Evolutionary conservation across 805 yeast species (phyloP).

Genomic region (Brettanomyces anomalus): DNA sequence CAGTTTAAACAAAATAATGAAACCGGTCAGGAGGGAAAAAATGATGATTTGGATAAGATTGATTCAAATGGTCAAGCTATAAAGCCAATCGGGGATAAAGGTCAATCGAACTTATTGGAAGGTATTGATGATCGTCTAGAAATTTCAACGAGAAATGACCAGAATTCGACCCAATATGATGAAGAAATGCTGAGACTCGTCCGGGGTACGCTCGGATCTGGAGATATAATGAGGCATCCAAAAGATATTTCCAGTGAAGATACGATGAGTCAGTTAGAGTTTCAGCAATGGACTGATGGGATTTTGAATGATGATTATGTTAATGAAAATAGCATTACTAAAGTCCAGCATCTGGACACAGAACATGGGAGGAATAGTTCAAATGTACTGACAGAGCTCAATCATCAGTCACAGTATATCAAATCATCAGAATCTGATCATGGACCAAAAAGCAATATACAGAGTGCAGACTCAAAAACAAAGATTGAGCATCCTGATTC

Average conservation of each 20-base stretch:
- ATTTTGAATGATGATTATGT: conserved; percentile 36
- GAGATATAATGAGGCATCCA: conserved; percentile 10
- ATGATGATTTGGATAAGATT: too few relatives aligned
- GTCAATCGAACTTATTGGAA: too few relatives aligned
- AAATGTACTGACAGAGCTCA: background rate
- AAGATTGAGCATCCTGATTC: too few relatives aligned
- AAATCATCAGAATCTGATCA: too few relatives aligned
- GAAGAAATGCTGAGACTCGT: conserved; percentile 73
- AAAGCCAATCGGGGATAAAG: too few relatives aligned
- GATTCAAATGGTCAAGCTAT: too few relatives aligned
- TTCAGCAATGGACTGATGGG: conserved; percentile 46
- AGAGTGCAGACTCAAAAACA: background rate
- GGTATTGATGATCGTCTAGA: too few relatives aligned
- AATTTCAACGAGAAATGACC: too few relatives aligned
- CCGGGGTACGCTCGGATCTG: conserved; percentile 23
- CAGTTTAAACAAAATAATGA: too few relatives aligned
- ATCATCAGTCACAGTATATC: background rate
- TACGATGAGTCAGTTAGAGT: conserved; percentile 36
- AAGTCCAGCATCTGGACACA: background rate
- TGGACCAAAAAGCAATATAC: too few relatives aligned
- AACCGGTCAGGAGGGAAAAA: too few relatives aligned
- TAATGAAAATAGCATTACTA: conserved; percentile 9
- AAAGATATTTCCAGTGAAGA: conserved; percentile 30
- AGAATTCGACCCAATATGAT: conserved; percentile 40
- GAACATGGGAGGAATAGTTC: background rate